These are phyloP conservation scores for Rhododendron mucronatum DNA, from an alignment of 148 eudicot genomes.

Conservation along the genomic window DNA sequence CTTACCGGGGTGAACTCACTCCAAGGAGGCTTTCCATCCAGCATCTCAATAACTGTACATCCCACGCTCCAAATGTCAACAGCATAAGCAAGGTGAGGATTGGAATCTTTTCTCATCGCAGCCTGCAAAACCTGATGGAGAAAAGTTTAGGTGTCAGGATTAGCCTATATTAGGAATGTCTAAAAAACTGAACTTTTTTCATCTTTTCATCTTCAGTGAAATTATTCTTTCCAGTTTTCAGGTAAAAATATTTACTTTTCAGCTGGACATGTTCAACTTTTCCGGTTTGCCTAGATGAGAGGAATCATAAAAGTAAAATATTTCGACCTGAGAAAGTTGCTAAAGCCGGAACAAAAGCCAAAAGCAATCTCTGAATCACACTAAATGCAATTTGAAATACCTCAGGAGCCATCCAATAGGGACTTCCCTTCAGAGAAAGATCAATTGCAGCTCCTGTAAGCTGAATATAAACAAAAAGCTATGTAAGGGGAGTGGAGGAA, in stretches of 20 bases:
- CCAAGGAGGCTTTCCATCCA: conserved; percentile 94
- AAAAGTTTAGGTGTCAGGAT: conserved; percentile 8
- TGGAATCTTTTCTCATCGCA: conserved; percentile 60
- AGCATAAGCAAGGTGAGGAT: conserved; percentile 65
- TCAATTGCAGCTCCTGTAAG: conserved; percentile 49
- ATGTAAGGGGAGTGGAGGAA: conserved; percentile 7
- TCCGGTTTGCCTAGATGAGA: background rate
- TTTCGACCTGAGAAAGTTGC: background rate
- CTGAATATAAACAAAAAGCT: conserved; percentile 33
- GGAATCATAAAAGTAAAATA: background rate
- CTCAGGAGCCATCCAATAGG: conserved; percentile 99
- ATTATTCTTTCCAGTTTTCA: background rate
- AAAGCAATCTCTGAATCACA: background rate
- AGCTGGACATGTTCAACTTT: background rate
- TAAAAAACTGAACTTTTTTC: background rate
- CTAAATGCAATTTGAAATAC: conserved; percentile 27
- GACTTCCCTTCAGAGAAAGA: conserved; percentile 89
- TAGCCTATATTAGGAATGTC: background rate
- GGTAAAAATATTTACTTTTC: background rate
- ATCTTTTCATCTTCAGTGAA: background rate
- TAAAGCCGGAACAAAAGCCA: background rate
- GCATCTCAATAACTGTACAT: conserved; percentile 95
- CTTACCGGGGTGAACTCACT: conserved; percentile 65
- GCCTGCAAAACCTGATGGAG: conserved; percentile 70
- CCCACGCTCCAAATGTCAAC: conserved; percentile 97